Evolutionary conservation across 202 grass and related monocot species (phyloP).

Genomic region (Elaeis oleifera): DNA sequence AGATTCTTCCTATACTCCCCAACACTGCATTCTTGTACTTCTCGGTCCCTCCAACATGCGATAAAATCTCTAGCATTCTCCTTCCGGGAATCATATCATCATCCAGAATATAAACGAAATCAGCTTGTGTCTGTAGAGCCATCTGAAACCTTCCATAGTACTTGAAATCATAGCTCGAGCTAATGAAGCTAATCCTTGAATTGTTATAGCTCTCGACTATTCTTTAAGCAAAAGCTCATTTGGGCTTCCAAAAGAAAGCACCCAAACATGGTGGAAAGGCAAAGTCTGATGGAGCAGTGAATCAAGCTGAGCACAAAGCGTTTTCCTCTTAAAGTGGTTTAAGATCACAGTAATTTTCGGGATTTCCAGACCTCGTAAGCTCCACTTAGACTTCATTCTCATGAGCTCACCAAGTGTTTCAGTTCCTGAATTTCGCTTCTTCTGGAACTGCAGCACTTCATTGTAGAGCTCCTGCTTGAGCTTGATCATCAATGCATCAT

Average conservation of each 20-base stretch:
- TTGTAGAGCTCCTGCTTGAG: conserved; percentile 88
- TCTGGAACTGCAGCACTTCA: conserved; percentile 61
- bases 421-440: conserved; percentile 24
- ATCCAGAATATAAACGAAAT: conserved; percentile 82
- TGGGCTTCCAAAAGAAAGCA: conserved; percentile 84
- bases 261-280: conserved; percentile 88
- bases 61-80: conserved; percentile 81
- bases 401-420: conserved; percentile 73
- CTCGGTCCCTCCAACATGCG: conserved; percentile 72
- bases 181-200: conserved; percentile 73
- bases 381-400: conserved; percentile 63
- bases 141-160: conserved; percentile 98
- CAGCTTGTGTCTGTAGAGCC: conserved; percentile 75
- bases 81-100: conserved; percentile 88
- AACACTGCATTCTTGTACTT: conserved; percentile 83
- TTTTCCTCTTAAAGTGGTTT: conserved; percentile 90
- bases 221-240: conserved; percentile 50
- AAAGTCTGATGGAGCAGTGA: conserved; percentile 62
- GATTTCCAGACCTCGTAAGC: neutral
- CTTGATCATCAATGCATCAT: conserved; percentile 56
- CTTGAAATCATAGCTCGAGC: conserved; percentile 90
- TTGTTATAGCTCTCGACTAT: conserved; percentile 84
- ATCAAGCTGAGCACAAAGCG: conserved; percentile 83
- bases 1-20: conserved; percentile 78
- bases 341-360: conserved; percentile 76